Percentiles rank a stretch among this genome's conserved stretches.
phyloP scores from a whole-genome alignment of 2,329 filamentous ascomycete species.

The Endoconidiophora laricicola region DNA sequence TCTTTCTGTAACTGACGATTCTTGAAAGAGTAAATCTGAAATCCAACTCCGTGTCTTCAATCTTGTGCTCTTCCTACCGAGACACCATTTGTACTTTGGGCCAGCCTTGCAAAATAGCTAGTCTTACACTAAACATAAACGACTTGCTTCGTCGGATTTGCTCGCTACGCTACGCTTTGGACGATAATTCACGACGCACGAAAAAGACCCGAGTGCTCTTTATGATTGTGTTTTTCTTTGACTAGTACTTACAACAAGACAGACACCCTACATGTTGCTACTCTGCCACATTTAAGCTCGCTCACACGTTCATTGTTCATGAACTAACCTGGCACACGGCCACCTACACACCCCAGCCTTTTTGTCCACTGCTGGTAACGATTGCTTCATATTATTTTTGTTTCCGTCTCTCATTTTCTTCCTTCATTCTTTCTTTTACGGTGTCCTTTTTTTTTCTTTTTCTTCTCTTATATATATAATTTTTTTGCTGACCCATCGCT shows the following conservation, averaged over 20 bases:
- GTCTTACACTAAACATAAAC: too few relatives aligned
- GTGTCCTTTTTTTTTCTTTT: conserved; percentile 2
- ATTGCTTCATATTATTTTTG: not conserved
- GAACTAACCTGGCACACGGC: not conserved
- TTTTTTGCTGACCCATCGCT: not conserved
- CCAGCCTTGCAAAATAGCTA: not conserved
- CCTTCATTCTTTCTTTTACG: not conserved
- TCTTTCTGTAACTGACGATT: not conserved
- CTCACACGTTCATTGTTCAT: too few relatives aligned
- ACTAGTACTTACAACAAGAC: not conserved
- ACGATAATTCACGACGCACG: conserved; percentile 2
- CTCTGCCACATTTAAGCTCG: too few relatives aligned
- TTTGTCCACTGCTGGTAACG: conserved; percentile 4
- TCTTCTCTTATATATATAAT: not conserved
- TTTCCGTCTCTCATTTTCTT: not conserved
- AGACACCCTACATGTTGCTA: too few relatives aligned
- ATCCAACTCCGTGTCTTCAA: not conserved
- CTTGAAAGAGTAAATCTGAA: not conserved
- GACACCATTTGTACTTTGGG: not conserved
- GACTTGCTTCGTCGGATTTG: too few relatives aligned
- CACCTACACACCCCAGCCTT: conserved; percentile 2
- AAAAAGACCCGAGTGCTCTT: not conserved
- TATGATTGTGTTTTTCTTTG: not conserved
- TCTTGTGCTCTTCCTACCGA: conserved; percentile 1
- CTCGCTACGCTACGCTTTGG: too few relatives aligned